Conservation (phyloP, 306 rosid species). For the Cucumis melo region DNA sequence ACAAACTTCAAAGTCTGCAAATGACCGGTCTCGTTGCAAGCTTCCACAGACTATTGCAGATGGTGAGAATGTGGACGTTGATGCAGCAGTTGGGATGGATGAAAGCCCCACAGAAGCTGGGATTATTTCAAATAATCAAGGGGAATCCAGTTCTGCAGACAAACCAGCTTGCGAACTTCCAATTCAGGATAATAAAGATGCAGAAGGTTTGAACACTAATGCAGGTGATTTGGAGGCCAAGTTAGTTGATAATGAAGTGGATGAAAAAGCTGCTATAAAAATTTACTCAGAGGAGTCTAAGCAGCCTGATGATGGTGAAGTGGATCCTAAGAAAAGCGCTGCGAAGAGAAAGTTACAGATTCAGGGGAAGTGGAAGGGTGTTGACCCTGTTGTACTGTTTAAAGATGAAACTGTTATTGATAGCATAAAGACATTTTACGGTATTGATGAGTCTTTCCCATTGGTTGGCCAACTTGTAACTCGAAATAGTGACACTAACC, state of each 20-base stretch:
- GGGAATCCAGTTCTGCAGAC: constrained; percentile 9
- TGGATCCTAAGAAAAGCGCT: constrained; percentile 21
- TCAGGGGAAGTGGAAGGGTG: constrained; percentile 97
- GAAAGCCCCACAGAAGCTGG: background rate
- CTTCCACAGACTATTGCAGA: background rate
- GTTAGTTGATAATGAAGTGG: constrained; percentile 26
- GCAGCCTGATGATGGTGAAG: constrained; percentile 20
- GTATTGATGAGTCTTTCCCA: constrained; percentile 64
- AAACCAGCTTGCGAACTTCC: constrained; percentile 13
- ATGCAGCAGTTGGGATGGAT: background rate
- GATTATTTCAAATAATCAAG: background rate
- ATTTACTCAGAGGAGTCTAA: constrained; percentile 22
- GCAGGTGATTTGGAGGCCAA: constrained; percentile 36
- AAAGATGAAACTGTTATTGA: constrained; percentile 53
- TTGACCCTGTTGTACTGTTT: constrained; percentile 86
- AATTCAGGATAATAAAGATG: constrained; percentile 25
- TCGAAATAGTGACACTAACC: constrained; percentile 60
- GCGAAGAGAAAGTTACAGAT: constrained; percentile 65
- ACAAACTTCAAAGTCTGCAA: background rate
- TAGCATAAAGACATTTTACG: constrained; percentile 75
- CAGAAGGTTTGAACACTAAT: constrained; percentile 17
- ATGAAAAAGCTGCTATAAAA: constrained; percentile 22
- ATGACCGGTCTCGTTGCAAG: background rate
- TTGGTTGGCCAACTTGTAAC: constrained; percentile 70
- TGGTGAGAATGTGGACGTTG: background rate